phyloP scores from a whole-genome alignment of 148 eudicot species.

The Linanthus parryae region DNA sequence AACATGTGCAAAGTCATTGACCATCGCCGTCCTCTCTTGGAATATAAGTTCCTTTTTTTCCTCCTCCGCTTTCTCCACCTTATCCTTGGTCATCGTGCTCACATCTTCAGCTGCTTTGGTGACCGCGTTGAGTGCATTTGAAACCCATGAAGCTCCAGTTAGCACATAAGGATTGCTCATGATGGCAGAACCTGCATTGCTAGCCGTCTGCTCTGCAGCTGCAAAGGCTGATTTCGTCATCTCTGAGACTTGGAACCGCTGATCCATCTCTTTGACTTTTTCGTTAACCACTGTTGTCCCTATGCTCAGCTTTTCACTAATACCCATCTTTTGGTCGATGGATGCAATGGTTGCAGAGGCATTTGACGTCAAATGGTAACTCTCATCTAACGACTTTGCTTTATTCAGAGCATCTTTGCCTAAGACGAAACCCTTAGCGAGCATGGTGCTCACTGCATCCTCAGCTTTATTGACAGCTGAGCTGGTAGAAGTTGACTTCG shows the following conservation, averaged over 20 bases:
- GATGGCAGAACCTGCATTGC: conserved; percentile 36
- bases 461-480: conserved; percentile 37
- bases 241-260: conserved; percentile 36
- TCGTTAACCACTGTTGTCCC: conserved; percentile 34
- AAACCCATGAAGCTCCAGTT: conserved; percentile 38
- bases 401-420: conserved; percentile 44
- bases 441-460: conserved; percentile 53
- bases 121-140: conserved; percentile 26
- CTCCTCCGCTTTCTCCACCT: conserved; percentile 41
- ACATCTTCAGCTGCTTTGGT: conserved; percentile 41
- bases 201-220: conserved; percentile 44
- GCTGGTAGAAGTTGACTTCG: conserved; percentile 16
- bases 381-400: conserved; percentile 44
- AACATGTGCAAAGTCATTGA: too few relatives aligned
- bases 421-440: conserved; percentile 45
- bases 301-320: conserved; percentile 28
- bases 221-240: conserved; percentile 40
- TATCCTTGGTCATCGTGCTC: conserved; percentile 37
- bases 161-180: conserved; percentile 30
- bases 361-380: conserved; percentile 31
- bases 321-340: conserved; percentile 36
- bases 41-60: conserved; percentile 14
- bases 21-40: not conserved
- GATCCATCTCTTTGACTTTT: conserved; percentile 39
- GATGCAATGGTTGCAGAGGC: conserved; percentile 42